Evolutionary conservation across 139 green algal species (phyloP).

Genomic region (Micractinium conductrix): DNA sequence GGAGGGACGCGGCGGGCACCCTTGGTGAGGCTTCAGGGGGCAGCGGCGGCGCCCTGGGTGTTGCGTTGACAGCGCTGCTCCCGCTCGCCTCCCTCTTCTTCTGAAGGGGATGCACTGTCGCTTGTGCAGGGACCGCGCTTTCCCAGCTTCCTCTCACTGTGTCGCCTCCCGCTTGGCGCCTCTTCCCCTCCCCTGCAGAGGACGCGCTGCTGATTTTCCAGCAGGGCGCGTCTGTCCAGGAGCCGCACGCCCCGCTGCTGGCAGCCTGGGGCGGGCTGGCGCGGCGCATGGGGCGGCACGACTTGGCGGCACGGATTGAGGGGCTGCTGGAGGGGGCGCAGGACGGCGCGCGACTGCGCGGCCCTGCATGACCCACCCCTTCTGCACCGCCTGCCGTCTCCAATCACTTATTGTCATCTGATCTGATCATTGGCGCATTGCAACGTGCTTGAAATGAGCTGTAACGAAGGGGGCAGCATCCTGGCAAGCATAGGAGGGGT

Average conservation of each 20-base stretch:
- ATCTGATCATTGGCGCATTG: too few species aligned
- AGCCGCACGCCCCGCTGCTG: conserved; percentile 69
- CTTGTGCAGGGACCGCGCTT: background rate
- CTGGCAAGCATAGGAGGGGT: too few species aligned
- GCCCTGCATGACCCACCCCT: too few species aligned
- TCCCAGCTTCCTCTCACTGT: background rate
- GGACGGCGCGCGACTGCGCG: background rate
- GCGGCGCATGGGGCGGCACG: conserved; percentile 29
- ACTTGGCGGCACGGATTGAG: conserved; percentile 34
- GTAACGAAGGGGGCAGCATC: too few species aligned
- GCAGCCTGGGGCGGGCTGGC: conserved; percentile 70
- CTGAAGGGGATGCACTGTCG: background rate
- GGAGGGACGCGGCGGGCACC: background rate
- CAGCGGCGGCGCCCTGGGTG: background rate
- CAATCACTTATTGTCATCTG: too few species aligned
- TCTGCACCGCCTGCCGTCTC: too few species aligned
- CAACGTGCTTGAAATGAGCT: too few species aligned
- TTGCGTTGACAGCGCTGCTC: background rate
- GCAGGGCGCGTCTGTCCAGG: conserved; percentile 36
- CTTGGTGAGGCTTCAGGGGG: background rate
- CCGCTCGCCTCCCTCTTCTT: background rate
- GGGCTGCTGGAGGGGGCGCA: conserved; percentile 13
- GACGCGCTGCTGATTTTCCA: conserved; percentile 60
- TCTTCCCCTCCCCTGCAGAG: background rate
- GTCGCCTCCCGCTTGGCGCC: background rate